Conservation (phyloP, 495 filamentous ascomycete genomes). For the Daldinia bambusicola region DNA sequence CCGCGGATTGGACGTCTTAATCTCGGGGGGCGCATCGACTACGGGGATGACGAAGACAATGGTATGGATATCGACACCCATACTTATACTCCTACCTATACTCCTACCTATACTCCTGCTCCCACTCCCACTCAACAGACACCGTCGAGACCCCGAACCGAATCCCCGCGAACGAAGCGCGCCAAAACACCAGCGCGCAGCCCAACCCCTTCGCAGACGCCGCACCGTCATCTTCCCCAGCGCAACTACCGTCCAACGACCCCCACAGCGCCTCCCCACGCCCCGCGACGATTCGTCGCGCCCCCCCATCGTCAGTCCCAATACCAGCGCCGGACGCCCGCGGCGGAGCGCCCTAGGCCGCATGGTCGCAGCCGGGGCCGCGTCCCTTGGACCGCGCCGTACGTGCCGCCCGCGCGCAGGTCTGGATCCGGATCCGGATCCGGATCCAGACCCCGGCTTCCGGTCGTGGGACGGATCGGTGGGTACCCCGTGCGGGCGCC, state of each 20-base stretch:
- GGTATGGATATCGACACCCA: not conserved
- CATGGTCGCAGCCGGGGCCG: too few species aligned
- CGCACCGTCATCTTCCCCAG: not conserved
- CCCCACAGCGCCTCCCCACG: not conserved
- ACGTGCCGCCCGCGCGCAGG: too few species aligned
- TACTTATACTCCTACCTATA: not conserved
- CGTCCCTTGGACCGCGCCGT: too few species aligned
- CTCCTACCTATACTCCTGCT: too few species aligned
- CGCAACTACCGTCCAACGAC: not conserved
- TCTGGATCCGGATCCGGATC: too few species aligned
- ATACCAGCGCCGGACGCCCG: too few species aligned
- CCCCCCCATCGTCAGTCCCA: too few species aligned
- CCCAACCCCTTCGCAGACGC: not conserved
- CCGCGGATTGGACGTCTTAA: not conserved
- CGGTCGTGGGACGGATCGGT: not conserved
- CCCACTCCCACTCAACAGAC: not conserved
- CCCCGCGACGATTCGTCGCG: not conserved
- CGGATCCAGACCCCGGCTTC: too few species aligned
- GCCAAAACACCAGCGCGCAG: not conserved
- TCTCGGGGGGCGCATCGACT: not conserved
- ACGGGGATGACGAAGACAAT: not conserved
- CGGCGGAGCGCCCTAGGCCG: too few species aligned
- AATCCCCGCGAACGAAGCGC: not conserved
- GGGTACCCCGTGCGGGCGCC: not conserved
- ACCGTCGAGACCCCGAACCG: not conserved